Evolutionary conservation across 495 filamentous ascomycete genomes (phyloP).

Genomic region (Aspergillus indologenus): DNA sequence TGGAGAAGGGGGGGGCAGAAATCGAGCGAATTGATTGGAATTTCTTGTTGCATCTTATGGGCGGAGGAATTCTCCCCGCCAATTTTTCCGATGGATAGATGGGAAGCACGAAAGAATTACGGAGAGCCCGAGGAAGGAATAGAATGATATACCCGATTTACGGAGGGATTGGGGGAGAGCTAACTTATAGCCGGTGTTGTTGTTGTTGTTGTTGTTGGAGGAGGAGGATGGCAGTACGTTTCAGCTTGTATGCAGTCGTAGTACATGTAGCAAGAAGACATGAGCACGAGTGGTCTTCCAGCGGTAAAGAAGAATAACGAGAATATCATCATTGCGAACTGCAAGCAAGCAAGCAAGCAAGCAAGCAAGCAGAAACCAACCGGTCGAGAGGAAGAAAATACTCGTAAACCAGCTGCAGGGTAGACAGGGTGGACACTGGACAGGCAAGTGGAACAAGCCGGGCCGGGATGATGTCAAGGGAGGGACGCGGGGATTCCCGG

Average conservation of each 20-base stretch:
- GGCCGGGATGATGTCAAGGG: conserved; percentile 27
- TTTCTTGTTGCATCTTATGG: background rate
- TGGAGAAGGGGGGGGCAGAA: conserved; percentile 14
- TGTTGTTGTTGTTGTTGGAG: background rate
- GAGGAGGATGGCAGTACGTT: background rate
- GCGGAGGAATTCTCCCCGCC: conserved; percentile 30
- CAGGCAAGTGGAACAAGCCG: background rate
- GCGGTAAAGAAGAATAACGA: background rate
- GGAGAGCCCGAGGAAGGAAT: conserved; percentile 22
- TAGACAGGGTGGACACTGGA: too few species aligned
- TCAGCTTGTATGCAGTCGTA: background rate
- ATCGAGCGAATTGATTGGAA: conserved; percentile 29
- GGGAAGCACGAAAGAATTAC: conserved; percentile 41
- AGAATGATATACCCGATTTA: conserved; percentile 1
- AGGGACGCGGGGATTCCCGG: conserved; percentile 26
- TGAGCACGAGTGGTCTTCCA: too few species aligned
- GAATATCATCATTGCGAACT: background rate
- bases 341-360: too few species aligned
- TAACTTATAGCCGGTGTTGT: background rate
- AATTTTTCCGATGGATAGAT: conserved; percentile 18
- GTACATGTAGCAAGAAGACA: too few species aligned
- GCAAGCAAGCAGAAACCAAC: background rate
- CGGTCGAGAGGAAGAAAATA: background rate
- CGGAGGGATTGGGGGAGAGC: background rate
- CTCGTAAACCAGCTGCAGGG: too few species aligned